Percentiles rank a stretch among this genome's conserved stretches.
These are phyloP conservation scores for Russula ochroleuca DNA, from an alignment of 768 basidiomycete species.

Conservation along the genomic window DNA sequence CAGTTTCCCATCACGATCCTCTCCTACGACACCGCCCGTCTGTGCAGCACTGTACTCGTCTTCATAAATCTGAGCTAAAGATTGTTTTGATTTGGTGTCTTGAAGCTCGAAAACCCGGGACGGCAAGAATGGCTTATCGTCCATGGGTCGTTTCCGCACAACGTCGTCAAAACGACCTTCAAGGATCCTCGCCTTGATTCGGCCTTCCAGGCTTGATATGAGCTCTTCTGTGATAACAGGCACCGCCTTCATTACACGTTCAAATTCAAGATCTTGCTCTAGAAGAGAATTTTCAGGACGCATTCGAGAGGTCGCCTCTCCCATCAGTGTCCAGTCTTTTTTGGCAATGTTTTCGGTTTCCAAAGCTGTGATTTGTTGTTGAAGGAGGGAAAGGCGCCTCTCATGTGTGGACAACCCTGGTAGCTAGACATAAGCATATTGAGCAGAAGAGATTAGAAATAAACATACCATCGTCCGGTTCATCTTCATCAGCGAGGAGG, in stretches of 20 bases:
- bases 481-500: slow-evolving; percentile 72
- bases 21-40: slow-evolving; percentile 47
- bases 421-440: slow-evolving; percentile 4
- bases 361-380: slow-evolving; percentile 72
- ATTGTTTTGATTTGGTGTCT: slow-evolving; percentile 82
- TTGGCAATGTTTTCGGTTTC: slow-evolving; percentile 83
- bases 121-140: slow-evolving; percentile 87
- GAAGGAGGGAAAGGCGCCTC: slow-evolving; percentile 66
- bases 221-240: slow-evolving; percentile 88
- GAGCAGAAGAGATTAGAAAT: not conserved
- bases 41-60: slow-evolving; percentile 78
- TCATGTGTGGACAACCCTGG: slow-evolving; percentile 73
- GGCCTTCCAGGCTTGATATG: slow-evolving; percentile 78
- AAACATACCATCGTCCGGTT: slow-evolving; percentile 33
- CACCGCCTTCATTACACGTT: slow-evolving; percentile 78
- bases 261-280: slow-evolving; percentile 93
- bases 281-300: slow-evolving; percentile 90
- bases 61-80: slow-evolving; percentile 94
- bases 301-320: slow-evolving; percentile 77
- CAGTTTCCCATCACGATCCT: slow-evolving; percentile 86
- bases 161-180: slow-evolving; percentile 90
- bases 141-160: slow-evolving; percentile 68
- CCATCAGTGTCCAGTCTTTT: slow-evolving; percentile 91
- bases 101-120: slow-evolving; percentile 85
- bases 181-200: slow-evolving; percentile 84